phyloP scores from a whole-genome alignment of 2,329 filamentous ascomycete genomes.

The Epichloe aotearoae region DNA sequence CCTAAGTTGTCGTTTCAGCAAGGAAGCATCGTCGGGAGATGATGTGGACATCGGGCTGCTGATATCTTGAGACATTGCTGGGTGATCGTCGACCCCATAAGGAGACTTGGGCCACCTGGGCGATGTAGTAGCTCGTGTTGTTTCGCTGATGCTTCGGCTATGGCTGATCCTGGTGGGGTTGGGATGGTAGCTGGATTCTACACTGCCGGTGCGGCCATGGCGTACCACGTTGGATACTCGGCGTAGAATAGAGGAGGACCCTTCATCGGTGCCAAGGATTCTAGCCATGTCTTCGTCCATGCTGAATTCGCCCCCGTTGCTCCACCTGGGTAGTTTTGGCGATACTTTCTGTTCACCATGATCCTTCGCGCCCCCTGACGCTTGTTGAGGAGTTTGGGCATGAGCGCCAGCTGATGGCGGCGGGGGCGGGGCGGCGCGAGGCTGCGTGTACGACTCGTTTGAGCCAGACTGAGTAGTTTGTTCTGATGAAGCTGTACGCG shows the following conservation, averaged over 20 bases:
- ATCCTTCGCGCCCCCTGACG: slow-evolving; percentile 33
- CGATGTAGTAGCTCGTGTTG: slow-evolving; percentile 49
- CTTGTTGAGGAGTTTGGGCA: slow-evolving; percentile 28
- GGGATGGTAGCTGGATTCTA: slow-evolving; percentile 36
- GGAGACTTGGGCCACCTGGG: slow-evolving; percentile 60
- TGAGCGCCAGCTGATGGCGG: slow-evolving; percentile 20
- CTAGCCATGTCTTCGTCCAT: slow-evolving; percentile 94
- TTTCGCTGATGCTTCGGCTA: slow-evolving; percentile 52
- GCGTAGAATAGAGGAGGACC: slow-evolving; percentile 67
- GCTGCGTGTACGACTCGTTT: slow-evolving; percentile 44
- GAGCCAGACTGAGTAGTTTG: slow-evolving; percentile 9
- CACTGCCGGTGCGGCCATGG: slow-evolving; percentile 80
- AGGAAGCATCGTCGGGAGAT: slow-evolving; percentile 50
- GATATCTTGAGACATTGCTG: slow-evolving; percentile 39
- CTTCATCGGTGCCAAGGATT: slow-evolving; percentile 67
- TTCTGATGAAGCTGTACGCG: neutral
- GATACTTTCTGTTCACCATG: slow-evolving; percentile 37
- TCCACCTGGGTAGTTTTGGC: slow-evolving; percentile 60
- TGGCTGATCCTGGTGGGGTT: slow-evolving; percentile 33
- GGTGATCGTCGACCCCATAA: slow-evolving; percentile 36
- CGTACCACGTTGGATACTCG: slow-evolving; percentile 88
- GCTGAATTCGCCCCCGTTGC: slow-evolving; percentile 72
- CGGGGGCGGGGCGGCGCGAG: slow-evolving; percentile 41
- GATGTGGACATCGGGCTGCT: slow-evolving; percentile 58
- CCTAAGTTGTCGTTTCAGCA: slow-evolving; percentile 62